Percentiles rank a stretch among this genome's conserved stretches.
Evolutionary conservation across 1,284 basidiomycete genomes (phyloP).

Genomic region (Vanrija humicola): DNA sequence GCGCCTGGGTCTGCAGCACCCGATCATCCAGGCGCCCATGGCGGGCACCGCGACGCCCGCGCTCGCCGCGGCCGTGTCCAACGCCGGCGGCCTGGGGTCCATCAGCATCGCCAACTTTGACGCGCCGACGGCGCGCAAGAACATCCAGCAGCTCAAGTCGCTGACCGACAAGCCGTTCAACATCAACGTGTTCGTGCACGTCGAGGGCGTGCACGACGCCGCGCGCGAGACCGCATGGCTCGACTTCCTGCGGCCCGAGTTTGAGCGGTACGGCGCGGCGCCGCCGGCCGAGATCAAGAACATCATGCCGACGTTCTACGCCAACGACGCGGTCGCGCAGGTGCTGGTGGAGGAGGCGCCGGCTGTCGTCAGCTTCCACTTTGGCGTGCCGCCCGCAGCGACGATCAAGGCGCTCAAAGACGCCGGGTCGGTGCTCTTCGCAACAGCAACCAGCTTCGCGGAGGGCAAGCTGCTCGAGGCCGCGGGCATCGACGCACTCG

Average conservation of each 20-base stretch:
- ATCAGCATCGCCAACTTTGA: constrained; percentile 32
- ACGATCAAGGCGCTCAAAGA: constrained; percentile 20
- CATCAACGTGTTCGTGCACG: constrained; percentile 41
- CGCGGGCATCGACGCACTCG: constrained; percentile 30
- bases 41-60: constrained; percentile 37
- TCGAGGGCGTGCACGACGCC: constrained; percentile 6
- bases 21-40: constrained; percentile 44
- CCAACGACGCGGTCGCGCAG: constrained; percentile 26
- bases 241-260: constrained; percentile 19
- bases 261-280: constrained; percentile 17
- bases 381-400: constrained; percentile 28
- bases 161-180: constrained; percentile 30
- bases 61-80: constrained; percentile 40
- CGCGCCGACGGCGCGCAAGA: constrained; percentile 18
- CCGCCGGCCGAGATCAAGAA: constrained; percentile 22
- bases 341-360: constrained; percentile 31
- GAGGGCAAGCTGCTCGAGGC: constrained; percentile 26
- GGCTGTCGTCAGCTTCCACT: constrained; percentile 39
- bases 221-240: constrained; percentile 22
- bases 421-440: constrained; percentile 23
- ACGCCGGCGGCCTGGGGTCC: constrained; percentile 38
- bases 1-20: constrained; percentile 25
- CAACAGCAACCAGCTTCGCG: constrained; percentile 28
- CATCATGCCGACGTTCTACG: constrained; percentile 31
- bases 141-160: constrained; percentile 24